Conservation (phyloP, 2,329 filamentous ascomycete genomes). For the Cercospora zeina region DNA sequence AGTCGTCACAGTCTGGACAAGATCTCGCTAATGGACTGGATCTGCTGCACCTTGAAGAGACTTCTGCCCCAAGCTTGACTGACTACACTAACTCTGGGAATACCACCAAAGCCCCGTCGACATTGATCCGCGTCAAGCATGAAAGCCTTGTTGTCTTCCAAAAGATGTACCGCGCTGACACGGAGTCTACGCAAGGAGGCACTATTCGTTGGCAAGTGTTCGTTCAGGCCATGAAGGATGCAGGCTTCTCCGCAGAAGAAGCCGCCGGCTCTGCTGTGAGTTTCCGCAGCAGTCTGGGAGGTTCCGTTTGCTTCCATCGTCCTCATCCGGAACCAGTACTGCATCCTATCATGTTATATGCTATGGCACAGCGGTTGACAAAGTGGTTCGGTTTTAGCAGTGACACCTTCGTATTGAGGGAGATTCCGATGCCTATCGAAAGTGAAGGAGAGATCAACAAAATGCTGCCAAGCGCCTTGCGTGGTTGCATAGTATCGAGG, state of each 20-base stretch:
- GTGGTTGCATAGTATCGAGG: neutral
- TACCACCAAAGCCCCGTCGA: neutral
- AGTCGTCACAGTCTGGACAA: neutral
- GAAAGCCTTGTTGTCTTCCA: constrained; percentile 2
- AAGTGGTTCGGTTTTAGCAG: constrained; percentile 23
- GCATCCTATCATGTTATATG: constrained; percentile 21
- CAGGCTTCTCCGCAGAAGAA: constrained; percentile 9
- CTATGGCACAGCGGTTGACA: constrained; percentile 14
- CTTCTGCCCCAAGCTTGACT: neutral
- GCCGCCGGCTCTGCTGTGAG: constrained; percentile 13
- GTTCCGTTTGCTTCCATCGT: constrained; percentile 19
- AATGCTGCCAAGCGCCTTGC: neutral
- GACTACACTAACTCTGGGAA: neutral
- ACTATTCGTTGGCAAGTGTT: constrained; percentile 18
- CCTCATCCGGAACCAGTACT: constrained; percentile 22
- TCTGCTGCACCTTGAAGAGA: neutral
- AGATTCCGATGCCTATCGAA: too few species aligned
- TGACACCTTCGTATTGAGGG: constrained; percentile 13
- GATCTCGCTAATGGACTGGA: neutral
- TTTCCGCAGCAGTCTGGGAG: constrained; percentile 7
- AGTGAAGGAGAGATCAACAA: neutral
- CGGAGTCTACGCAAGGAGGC: neutral
- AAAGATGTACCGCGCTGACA: constrained; percentile 7
- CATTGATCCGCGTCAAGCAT: neutral
- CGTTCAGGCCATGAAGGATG: constrained; percentile 19